These are phyloP conservation scores for Trichoderma citrinoviride DNA, from an alignment of 2,329 filamentous ascomycete genomes.

Conservation along the genomic window DNA sequence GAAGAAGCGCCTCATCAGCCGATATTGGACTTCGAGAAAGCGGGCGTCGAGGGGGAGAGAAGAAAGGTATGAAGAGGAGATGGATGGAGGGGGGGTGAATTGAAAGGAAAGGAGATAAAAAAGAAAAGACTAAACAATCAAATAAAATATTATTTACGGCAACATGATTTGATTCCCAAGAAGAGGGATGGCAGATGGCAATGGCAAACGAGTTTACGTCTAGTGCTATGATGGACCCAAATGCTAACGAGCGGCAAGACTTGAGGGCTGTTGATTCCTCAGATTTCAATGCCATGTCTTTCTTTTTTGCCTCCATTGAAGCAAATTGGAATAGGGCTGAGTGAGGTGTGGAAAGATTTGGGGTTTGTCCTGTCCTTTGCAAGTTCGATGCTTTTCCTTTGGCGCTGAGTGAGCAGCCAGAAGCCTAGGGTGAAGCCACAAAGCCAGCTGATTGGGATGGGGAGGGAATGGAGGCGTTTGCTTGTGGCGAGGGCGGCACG, in stretches of 20 bases:
- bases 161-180: not conserved
- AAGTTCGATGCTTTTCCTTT: not conserved
- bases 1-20: not conserved
- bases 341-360: not conserved
- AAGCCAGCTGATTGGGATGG: not conserved
- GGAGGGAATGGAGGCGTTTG: not conserved
- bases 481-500: not conserved
- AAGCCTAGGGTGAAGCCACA: slow-evolving; percentile 1
- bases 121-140: not conserved
- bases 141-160: not conserved
- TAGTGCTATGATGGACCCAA: not conserved
- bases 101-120: not conserved
- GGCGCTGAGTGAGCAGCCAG: not conserved
- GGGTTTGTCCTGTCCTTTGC: not conserved
- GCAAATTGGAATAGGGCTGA: slow-evolving; percentile 5
- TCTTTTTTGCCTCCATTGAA: too few relatives aligned
- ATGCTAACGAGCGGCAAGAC: not conserved
- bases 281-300: too few relatives aligned
- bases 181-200: not conserved
- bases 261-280: not conserved
- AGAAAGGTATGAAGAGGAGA: not conserved
- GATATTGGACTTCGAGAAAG: not conserved
- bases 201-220: slow-evolving; percentile 6
- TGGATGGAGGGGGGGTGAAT: slow-evolving; percentile 6
- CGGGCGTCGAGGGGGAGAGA: not conserved